Conservation (phyloP, 805 yeast species). For the Blastobotrys chiropterorum region DNA sequence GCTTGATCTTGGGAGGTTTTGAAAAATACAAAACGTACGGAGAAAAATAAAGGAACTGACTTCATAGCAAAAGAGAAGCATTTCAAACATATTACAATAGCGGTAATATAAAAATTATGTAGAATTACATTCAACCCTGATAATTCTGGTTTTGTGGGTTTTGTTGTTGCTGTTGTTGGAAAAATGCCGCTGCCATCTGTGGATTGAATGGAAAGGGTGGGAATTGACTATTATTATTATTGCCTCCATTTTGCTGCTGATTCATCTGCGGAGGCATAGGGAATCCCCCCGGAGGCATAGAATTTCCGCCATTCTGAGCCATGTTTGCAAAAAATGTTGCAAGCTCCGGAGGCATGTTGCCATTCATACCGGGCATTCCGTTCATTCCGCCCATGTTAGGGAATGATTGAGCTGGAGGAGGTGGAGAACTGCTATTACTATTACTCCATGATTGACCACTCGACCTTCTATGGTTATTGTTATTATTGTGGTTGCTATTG, state of each 20-base stretch:
- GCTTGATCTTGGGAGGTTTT: neutral
- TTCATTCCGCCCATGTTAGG: neutral
- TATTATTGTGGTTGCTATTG: neutral
- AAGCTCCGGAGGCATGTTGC: slow-evolving; percentile 15
- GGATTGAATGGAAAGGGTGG: slow-evolving; percentile 13
- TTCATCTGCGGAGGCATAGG: slow-evolving; percentile 5
- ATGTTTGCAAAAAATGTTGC: slow-evolving; percentile 14
- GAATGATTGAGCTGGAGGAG: neutral
- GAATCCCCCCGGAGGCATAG: neutral
- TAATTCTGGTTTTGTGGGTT: slow-evolving; percentile 1
- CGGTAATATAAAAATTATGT: neutral
- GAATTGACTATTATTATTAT: slow-evolving; percentile 6
- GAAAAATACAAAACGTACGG: neutral
- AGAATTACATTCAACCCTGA: neutral
- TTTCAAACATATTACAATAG: neutral
- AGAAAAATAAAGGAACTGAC: too few species aligned
- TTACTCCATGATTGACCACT: neutral
- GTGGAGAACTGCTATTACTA: neutral
- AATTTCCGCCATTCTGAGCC: slow-evolving; percentile 7
- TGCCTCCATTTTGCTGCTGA: slow-evolving; percentile 6
- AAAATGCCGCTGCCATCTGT: slow-evolving; percentile 19
- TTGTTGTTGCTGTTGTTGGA: slow-evolving; percentile 21
- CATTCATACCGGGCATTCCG: neutral
- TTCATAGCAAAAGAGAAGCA: too few species aligned
- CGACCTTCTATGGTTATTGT: neutral